Evolutionary conservation across 495 filamentous ascomycete genomes (phyloP).

Genomic region (Darksidea phi): DNA sequence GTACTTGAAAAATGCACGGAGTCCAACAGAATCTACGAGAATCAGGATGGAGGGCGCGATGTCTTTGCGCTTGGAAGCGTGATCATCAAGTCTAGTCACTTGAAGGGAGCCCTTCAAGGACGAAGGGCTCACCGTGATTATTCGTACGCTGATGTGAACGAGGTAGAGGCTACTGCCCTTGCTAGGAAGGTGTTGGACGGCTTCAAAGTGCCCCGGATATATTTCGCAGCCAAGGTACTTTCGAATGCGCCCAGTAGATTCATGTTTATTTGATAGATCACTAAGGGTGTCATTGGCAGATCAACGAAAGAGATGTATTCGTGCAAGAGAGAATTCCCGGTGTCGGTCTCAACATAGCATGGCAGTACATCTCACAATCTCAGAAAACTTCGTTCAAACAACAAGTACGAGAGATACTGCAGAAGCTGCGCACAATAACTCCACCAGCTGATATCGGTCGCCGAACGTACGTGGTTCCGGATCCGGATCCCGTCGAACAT

Average conservation of each 20-base stretch:
- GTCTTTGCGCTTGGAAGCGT: not conserved
- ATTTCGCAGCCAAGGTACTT: too few relatives aligned
- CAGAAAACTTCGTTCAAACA: not conserved
- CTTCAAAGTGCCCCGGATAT: too few relatives aligned
- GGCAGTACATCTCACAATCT: not conserved
- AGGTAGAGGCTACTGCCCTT: too few relatives aligned
- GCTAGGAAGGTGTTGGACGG: too few relatives aligned
- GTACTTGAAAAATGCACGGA: not conserved
- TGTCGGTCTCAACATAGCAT: not conserved
- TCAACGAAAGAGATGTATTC: not conserved
- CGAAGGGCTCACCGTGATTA: too few relatives aligned
- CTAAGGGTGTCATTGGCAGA: not conserved
- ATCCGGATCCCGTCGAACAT: too few relatives aligned
- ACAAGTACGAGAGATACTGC: too few relatives aligned
- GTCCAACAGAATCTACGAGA: not conserved
- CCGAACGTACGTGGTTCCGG: too few relatives aligned
- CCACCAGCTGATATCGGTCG: too few relatives aligned
- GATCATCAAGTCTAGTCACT: not conserved
- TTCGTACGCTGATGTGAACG: too few relatives aligned
- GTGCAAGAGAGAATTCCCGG: constrained; percentile 2
- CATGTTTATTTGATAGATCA: not conserved
- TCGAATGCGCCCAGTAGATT: too few relatives aligned
- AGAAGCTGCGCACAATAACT: too few relatives aligned
- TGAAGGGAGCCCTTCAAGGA: not conserved
- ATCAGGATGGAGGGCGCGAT: not conserved